Conservation (phyloP, 345 rosid species). For the Eucalyptus sideroxylon region DNA sequence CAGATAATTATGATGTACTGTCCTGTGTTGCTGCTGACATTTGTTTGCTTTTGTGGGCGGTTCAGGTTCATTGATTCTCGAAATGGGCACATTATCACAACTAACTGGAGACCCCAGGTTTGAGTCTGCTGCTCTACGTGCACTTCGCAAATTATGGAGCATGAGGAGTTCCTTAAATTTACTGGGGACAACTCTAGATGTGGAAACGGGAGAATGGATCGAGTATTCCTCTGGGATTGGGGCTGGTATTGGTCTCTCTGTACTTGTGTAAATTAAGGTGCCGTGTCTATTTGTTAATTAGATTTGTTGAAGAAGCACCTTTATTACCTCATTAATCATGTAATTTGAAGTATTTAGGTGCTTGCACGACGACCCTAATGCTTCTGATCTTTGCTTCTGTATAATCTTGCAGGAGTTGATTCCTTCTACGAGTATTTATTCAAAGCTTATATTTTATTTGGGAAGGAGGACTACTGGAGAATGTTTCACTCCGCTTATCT, state of each 20-base stretch:
- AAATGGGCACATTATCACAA: conserved; percentile 93
- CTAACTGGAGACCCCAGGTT: conserved; percentile 83
- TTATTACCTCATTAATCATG: background rate
- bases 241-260: conserved; percentile 51
- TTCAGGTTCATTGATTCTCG: conserved; percentile 88
- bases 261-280: background rate
- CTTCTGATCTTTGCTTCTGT: conserved; percentile 10
- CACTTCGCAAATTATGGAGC: conserved; percentile 88
- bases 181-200: conserved; percentile 81
- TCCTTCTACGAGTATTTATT: conserved; percentile 90
- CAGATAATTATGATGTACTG: background rate
- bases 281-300: background rate
- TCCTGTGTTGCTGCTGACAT: background rate
- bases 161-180: conserved; percentile 90
- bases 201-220: conserved; percentile 77
- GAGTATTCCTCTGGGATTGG: conserved; percentile 92
- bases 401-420: conserved; percentile 67
- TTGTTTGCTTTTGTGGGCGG: background rate
- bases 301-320: background rate
- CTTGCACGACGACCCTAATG: background rate
- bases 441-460: conserved; percentile 90
- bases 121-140: conserved; percentile 81
- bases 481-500: conserved; percentile 93
- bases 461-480: conserved; percentile 94
- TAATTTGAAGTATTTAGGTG: background rate